Evolutionary conservation across 176 grass and related monocot species (phyloP), one percentile per base, ranked within the genome.

Genomic region (Bonia amplexicaulis): DNA sequence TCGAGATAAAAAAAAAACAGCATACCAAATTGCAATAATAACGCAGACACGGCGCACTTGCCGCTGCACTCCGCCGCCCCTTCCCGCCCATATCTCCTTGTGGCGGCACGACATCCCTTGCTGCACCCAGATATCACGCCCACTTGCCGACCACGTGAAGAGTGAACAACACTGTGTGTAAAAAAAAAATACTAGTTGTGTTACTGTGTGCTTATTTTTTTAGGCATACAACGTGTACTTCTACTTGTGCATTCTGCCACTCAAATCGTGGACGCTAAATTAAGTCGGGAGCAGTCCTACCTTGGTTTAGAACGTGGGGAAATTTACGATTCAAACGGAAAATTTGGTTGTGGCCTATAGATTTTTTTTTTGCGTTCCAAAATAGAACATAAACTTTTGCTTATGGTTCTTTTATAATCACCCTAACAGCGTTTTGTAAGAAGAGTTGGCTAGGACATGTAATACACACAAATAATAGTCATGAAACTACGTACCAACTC

Each of bases 61-160:
- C 5, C 22, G 37, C n/a, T 15, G 70, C 61, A 68, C 60, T 37
- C 0, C 35, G 4, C 35, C 35, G 35, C 5, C 35, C 35, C 35
- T 37, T 37, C 5, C 35, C 35, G 35, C 35, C 31, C 31, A 33
- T 33, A 3, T 33, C 31, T 33, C 31, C 81, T 75, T 58, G 71
- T 9, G 77, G 51, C 17, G 77, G 52, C 83, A 81, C 82, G 62
- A 75, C 71, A 81, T 71, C 78, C 77, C 53, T 85, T 77, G 71
- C 78, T 69, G 77, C 41, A 17, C 57, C 42, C 37, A 13, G 12
- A 11, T 12, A 47, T 5, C 66, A 23, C 29, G 40, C 15, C 3
- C 22, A 8, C n/a, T 12, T 73, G 81, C 75, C 68, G 75, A 74
- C 81, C 19, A 72, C 85, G 78, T 20, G 54, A 54, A 69, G 64